A percentile compares a stretch with the other conserved stretches of the same genome.
phyloP scores from a whole-genome alignment of 768 basidiomycete genomes.

The Butyriboletus loyo region DNA sequence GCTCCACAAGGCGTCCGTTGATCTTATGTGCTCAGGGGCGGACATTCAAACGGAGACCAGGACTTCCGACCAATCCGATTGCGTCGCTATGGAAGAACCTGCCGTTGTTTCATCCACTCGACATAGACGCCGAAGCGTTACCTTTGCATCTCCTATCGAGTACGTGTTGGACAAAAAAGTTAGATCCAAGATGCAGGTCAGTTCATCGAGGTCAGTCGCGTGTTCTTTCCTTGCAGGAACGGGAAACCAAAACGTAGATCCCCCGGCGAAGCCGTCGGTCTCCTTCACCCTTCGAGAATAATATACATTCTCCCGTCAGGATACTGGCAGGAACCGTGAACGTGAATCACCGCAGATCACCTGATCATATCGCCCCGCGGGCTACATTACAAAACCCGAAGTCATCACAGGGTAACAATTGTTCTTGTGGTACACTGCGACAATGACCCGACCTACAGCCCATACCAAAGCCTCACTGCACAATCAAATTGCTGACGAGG shows the following conservation, averaged over 20 bases:
- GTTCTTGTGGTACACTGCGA: neutral
- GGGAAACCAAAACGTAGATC: neutral
- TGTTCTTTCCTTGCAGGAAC: neutral
- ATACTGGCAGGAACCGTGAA: neutral
- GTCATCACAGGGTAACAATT: conserved; percentile 4
- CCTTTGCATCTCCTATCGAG: conserved; percentile 31
- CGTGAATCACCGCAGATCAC: neutral
- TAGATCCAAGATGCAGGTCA: neutral
- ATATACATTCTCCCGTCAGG: conserved; percentile 18
- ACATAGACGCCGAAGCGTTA: conserved; percentile 22
- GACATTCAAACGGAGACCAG: neutral
- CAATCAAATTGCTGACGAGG: conserved; percentile 4
- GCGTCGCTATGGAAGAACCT: neutral
- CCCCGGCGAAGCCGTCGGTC: neutral
- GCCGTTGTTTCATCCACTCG: neutral
- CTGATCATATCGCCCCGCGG: conserved; percentile 2
- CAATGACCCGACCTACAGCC: neutral
- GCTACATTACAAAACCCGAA: conserved; percentile 1
- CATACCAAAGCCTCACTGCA: neutral
- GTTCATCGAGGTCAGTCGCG: conserved; percentile 7
- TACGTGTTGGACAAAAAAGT: conserved; percentile 4
- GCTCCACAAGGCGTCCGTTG: neutral
- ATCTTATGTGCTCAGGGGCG: neutral
- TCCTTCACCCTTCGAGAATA: conserved; percentile 1
- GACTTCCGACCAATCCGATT: neutral